These are phyloP conservation scores for Musa troglodytarum DNA, from an alignment of 176 grass and related monocot species.

Conservation along the genomic window DNA sequence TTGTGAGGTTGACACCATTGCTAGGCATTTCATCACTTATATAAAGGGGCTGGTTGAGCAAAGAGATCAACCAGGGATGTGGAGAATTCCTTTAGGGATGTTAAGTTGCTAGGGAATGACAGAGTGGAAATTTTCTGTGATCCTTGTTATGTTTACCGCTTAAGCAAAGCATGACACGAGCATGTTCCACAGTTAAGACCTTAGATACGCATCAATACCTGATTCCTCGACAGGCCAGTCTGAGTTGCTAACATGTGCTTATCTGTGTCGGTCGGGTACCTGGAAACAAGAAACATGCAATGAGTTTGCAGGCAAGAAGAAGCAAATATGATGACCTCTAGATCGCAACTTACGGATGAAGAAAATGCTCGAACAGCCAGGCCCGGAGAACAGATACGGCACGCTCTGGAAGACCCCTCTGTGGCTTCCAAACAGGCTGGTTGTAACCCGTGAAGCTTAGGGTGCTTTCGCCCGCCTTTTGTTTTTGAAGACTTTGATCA, in stretches of 20 bases:
- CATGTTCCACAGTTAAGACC: too few relatives aligned
- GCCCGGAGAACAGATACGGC: constrained; percentile 40
- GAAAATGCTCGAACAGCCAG: constrained; percentile 55
- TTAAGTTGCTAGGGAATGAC: too few relatives aligned
- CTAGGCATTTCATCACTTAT: too few relatives aligned
- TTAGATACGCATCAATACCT: constrained; percentile 21
- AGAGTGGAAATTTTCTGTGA: too few relatives aligned
- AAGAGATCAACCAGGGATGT: too few relatives aligned
- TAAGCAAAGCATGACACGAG: too few relatives aligned
- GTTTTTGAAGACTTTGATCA: constrained; percentile 13
- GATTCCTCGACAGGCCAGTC: constrained; percentile 49
- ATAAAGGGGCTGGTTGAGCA: too few relatives aligned
- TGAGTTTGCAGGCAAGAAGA: background rate
- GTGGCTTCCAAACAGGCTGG: constrained; percentile 44
- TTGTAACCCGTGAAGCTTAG: constrained; percentile 28
- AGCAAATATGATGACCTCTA: background rate
- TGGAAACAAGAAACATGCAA: constrained; percentile 12
- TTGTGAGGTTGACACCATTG: too few relatives aligned
- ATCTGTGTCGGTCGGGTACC: constrained; percentile 51
- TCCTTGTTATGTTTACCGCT: too few relatives aligned
- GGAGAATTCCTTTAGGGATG: too few relatives aligned
- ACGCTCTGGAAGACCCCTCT: constrained; percentile 40
- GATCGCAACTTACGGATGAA: constrained; percentile 42
- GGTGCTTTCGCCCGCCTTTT: constrained; percentile 8
- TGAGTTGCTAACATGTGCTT: constrained; percentile 59